These are phyloP conservation scores for Lepidium didymum DNA, from an alignment of 345 rosid genomes.

Conservation along the genomic window DNA sequence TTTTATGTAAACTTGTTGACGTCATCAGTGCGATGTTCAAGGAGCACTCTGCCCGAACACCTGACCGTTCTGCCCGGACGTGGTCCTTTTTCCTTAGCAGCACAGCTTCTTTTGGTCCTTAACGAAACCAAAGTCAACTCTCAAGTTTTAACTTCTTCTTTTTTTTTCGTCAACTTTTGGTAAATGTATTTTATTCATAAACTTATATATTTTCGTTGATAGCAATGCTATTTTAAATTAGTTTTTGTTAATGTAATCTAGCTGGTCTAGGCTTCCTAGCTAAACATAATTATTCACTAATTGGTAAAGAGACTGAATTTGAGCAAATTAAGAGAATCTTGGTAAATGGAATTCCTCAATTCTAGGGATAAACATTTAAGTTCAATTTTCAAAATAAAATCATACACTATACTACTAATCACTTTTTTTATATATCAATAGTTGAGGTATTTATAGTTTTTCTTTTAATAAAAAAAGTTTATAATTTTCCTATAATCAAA, in stretches of 20 bases:
- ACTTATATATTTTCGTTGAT: not conserved
- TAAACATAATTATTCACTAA: slow-evolving; percentile 19
- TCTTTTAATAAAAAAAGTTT: too few species aligned
- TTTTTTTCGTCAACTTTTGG: not conserved
- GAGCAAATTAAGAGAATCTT: slow-evolving; percentile 34
- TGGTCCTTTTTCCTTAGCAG: slow-evolving; percentile 14
- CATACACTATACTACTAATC: not conserved
- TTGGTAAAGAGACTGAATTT: slow-evolving; percentile 23
- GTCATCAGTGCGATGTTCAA: slow-evolving; percentile 16
- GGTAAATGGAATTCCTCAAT: slow-evolving; percentile 33
- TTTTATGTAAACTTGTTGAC: slow-evolving; percentile 4
- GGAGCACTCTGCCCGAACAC: slow-evolving; percentile 21
- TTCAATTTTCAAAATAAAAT: slow-evolving; percentile 17
- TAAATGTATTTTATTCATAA: not conserved
- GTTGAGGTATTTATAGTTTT: not conserved
- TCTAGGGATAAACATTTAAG: slow-evolving; percentile 6
- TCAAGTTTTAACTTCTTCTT: not conserved
- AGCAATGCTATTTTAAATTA: not conserved
- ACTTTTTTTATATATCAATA: not conserved
- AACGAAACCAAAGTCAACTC: slow-evolving; percentile 27
- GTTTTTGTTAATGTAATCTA: not conserved
- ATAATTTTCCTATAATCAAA: not conserved
- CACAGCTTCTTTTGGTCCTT: slow-evolving; percentile 7
- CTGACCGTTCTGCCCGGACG: slow-evolving; percentile 24
- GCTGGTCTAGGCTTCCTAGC: slow-evolving; percentile 13